Percentiles rank a stretch among this genome's conserved stretches.
Conservation (phyloP, 305 asterid species). For the Solanum chacoense region DNA sequence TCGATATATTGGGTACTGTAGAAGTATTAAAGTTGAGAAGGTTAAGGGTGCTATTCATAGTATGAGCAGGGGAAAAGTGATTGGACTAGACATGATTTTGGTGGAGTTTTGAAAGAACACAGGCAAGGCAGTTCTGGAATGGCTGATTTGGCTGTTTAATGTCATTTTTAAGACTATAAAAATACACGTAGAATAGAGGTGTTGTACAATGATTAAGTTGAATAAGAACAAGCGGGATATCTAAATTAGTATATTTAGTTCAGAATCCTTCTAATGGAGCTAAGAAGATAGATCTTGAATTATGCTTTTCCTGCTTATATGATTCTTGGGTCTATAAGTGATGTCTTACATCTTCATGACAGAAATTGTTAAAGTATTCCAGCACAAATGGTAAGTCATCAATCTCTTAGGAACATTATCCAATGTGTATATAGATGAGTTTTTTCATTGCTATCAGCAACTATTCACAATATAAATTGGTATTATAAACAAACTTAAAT, state of each 20-base stretch:
- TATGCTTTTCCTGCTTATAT: background rate
- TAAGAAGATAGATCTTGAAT: background rate
- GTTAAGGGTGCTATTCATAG: background rate
- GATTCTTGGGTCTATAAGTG: background rate
- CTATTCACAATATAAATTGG: background rate
- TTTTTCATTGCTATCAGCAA: background rate
- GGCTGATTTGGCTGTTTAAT: background rate
- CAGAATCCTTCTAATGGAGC: background rate
- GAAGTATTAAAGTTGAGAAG: background rate
- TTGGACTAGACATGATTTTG: background rate
- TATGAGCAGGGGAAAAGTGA: background rate
- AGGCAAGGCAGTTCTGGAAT: background rate
- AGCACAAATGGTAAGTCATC: background rate
- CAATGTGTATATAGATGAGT: background rate
- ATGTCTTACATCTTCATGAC: background rate
- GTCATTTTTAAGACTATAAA: background rate
- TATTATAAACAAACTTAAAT: background rate
- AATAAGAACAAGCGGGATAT: background rate
- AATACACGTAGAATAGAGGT: background rate
- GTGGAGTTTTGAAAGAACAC: background rate
- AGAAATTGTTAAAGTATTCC: background rate
- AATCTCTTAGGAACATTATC: background rate
- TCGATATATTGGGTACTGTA: background rate
- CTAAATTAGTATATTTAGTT: background rate
- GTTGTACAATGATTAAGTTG: background rate